Conservation (phyloP, 257 asterid species). For the Gentiana dahurica region DNA sequence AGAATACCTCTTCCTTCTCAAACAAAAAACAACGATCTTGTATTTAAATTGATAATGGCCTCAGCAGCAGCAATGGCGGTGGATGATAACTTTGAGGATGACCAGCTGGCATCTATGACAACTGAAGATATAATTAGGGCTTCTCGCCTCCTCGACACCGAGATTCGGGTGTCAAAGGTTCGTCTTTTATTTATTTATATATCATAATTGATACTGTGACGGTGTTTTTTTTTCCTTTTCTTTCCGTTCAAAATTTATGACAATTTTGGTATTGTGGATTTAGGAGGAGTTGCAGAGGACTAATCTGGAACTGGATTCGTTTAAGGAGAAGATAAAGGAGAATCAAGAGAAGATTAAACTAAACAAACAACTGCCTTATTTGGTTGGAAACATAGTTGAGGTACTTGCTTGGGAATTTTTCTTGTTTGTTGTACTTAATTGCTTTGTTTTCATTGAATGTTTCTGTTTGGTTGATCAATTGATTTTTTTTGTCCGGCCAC, state of each 20-base stretch:
- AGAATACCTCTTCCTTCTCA: too few relatives aligned
- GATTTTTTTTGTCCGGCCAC: too few relatives aligned
- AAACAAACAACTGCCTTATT: conserved; percentile 80
- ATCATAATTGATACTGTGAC: too few relatives aligned
- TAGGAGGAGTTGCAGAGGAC: conserved; percentile 80
- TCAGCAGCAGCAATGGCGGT: conserved; percentile 50
- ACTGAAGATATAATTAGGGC: conserved; percentile 71
- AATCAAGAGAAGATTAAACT: conserved; percentile 80
- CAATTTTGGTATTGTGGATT: neutral
- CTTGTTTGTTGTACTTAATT: neutral
- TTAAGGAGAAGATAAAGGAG: conserved; percentile 75
- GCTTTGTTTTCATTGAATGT: neutral
- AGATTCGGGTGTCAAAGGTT: conserved; percentile 70
- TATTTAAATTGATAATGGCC: too few relatives aligned
- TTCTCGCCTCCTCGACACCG: conserved; percentile 81
- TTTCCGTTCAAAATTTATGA: neutral
- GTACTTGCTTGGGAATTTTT: conserved; percentile 13
- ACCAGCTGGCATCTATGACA: conserved; percentile 59
- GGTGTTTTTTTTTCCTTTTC: neutral
- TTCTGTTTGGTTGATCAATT: too few relatives aligned
- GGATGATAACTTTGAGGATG: conserved; percentile 64
- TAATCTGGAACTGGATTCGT: conserved; percentile 67
- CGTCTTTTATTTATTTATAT: too few relatives aligned
- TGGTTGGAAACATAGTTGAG: conserved; percentile 88
- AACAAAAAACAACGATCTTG: too few relatives aligned